phyloP scores from a whole-genome alignment of 2,329 filamentous ascomycete genomes.

The Rosellinia necatrix region DNA sequence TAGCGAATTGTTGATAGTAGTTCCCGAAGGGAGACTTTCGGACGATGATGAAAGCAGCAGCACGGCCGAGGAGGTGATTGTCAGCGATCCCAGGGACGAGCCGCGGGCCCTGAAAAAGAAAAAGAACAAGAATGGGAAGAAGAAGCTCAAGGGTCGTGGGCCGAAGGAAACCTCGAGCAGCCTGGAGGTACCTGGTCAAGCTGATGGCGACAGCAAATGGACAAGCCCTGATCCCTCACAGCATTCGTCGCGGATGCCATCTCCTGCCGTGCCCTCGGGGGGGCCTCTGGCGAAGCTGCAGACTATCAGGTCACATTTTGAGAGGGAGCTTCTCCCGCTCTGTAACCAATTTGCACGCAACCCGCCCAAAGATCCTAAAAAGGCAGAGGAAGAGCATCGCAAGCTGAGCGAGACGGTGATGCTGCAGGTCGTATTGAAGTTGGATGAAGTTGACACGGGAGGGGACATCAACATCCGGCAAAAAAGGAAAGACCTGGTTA shows the following conservation, averaged over 20 bases:
- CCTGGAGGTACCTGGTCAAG: slow-evolving; percentile 45
- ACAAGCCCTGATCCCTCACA: slow-evolving; percentile 41
- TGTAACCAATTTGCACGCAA: slow-evolving; percentile 64
- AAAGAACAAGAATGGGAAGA: slow-evolving; percentile 45
- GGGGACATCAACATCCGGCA: slow-evolving; percentile 68
- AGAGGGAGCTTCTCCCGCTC: slow-evolving; percentile 65
- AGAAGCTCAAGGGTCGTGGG: slow-evolving; percentile 46
- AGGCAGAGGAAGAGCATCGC: slow-evolving; percentile 74
- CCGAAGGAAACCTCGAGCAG: slow-evolving; percentile 51
- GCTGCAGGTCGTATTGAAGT: slow-evolving; percentile 75
- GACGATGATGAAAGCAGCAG: slow-evolving; percentile 48
- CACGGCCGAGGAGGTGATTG: slow-evolving; percentile 50
- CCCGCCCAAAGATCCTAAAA: slow-evolving; percentile 69
- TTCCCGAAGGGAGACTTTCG: slow-evolving; percentile 53
- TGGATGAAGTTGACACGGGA: slow-evolving; percentile 76
- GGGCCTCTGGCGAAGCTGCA: slow-evolving; percentile 68
- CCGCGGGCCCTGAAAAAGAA: slow-evolving; percentile 48
- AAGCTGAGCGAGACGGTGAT: slow-evolving; percentile 76
- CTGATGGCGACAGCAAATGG: slow-evolving; percentile 42
- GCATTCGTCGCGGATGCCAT: slow-evolving; percentile 46
- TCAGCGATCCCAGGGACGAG: slow-evolving; percentile 49
- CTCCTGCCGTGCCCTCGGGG: slow-evolving; percentile 45
- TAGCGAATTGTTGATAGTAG: slow-evolving; percentile 63
- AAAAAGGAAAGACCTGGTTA: slow-evolving; percentile 74
- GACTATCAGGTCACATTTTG: slow-evolving; percentile 68